These are phyloP conservation scores for Spergularia azorica DNA, from an alignment of 179 eudicot species.

Conservation along the genomic window DNA sequence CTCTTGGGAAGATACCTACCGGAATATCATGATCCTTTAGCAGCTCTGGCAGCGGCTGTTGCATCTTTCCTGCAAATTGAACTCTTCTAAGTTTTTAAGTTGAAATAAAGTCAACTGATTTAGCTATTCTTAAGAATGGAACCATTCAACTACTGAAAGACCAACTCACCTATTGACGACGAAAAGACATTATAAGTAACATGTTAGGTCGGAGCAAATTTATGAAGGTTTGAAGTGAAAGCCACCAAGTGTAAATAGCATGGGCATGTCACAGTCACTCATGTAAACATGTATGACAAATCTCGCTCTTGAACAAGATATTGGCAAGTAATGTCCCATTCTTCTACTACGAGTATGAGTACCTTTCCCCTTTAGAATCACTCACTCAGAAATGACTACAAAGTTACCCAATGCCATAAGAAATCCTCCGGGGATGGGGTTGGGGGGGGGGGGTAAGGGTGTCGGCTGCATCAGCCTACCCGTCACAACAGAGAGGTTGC, in stretches of 20 bases:
- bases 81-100: neutral
- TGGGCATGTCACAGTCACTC: no score
- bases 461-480: no score
- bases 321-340: neutral
- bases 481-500: no score
- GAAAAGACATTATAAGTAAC: no score
- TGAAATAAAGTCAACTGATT: neutral
- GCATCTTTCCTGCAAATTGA: conserved; percentile 77
- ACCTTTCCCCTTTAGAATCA: no score
- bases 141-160: neutral
- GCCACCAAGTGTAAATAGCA: neutral
- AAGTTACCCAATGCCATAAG: no score
- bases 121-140: neutral
- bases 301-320: neutral
- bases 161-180: neutral
- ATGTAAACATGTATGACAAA: neutral
- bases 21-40: conserved; percentile 81
- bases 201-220: neutral
- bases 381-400: no score
- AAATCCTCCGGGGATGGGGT: no score
- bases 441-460: no score
- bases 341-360: neutral
- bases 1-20: conserved; percentile 85
- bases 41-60: conserved; percentile 78
- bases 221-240: neutral